Evolutionary conservation across 345 rosid genomes (phyloP).

Genomic region (Boechera retrofracta): DNA sequence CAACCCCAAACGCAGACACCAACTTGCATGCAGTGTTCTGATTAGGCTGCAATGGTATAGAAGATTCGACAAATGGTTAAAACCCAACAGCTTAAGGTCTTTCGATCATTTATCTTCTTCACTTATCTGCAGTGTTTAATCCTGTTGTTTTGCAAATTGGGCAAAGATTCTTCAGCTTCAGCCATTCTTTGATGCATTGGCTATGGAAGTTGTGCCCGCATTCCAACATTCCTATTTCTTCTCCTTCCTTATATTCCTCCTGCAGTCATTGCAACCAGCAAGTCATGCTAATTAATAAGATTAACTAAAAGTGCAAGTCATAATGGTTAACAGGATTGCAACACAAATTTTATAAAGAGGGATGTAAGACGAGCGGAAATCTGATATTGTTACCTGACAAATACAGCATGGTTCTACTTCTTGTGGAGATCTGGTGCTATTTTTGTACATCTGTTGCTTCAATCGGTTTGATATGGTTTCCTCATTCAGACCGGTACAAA

Average conservation of each 20-base stretch:
- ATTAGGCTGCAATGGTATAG: conserved; percentile 35
- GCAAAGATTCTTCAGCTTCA: conserved; percentile 81
- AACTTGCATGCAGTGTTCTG: conserved; percentile 11
- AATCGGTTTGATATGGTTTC: conserved; percentile 59
- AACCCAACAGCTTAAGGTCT: conserved; percentile 18
- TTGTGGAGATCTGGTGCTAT: conserved; percentile 30
- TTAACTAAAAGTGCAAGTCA: background rate
- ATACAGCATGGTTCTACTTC: conserved; percentile 88
- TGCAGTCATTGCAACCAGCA: conserved; percentile 26
- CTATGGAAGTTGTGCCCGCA: conserved; percentile 83
- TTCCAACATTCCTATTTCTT: conserved; percentile 70
- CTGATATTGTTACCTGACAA: conserved; percentile 65
- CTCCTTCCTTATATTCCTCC: conserved; percentile 78
- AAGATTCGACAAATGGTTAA: conserved; percentile 15
- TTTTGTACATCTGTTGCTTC: conserved; percentile 53
- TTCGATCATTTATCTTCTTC: conserved; percentile 18
- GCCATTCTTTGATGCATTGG: conserved; percentile 77
- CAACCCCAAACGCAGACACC: conserved; percentile 31
- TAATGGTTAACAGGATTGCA: background rate
- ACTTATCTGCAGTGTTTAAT: conserved; percentile 50
- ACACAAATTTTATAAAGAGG: background rate
- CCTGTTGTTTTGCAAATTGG: conserved; percentile 89
- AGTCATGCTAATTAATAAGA: background rate
- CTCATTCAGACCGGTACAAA: conserved; percentile 81
- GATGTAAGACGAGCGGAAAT: conserved; percentile 6